Conservation (phyloP, 2,329 filamentous ascomycete genomes). For the Metarhizium anisopliae region DNA sequence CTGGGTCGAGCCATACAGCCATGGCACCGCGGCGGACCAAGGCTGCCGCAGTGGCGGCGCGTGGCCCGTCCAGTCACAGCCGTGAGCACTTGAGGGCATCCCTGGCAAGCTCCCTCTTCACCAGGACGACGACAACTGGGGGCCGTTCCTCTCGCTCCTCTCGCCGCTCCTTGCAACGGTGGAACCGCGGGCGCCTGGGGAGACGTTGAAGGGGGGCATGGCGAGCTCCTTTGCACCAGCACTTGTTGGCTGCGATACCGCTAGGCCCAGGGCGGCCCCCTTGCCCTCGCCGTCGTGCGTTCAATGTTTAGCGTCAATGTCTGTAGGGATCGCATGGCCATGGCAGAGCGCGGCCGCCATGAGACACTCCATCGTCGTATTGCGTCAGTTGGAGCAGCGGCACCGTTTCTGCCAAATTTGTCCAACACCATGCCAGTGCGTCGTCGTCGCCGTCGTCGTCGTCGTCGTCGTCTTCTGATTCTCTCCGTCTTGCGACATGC, state of each 20-base stretch:
- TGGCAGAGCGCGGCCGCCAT: constrained; percentile 8
- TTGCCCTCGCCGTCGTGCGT: constrained; percentile 3
- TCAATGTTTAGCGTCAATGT: constrained; percentile 5
- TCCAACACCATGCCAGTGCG: background rate
- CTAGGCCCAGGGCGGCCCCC: constrained; percentile 5
- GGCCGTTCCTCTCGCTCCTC: background rate
- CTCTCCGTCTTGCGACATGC: no score
- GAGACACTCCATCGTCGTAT: constrained; percentile 2
- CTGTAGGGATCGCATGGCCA: constrained; percentile 11
- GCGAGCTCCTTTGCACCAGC: background rate
- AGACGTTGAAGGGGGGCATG: background rate
- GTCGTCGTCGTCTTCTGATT: background rate
- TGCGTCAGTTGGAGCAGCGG: background rate
- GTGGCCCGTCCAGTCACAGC: constrained; percentile 7
- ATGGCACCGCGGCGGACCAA: constrained; percentile 1
- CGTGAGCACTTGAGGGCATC: constrained; percentile 1
- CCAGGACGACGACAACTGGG: constrained; percentile 5
- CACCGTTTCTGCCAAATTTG: background rate
- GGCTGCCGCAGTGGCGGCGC: constrained; percentile 10
- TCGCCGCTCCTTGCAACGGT: background rate
- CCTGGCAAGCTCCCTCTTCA: constrained; percentile 7
- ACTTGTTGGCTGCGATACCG: background rate
- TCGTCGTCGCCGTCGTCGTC: background rate
- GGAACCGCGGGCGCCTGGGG: constrained; percentile 5
- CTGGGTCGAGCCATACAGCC: background rate